Conservation (phyloP, 2,329 filamentous ascomycete genomes). For the Aureobasidium melanogenum region DNA sequence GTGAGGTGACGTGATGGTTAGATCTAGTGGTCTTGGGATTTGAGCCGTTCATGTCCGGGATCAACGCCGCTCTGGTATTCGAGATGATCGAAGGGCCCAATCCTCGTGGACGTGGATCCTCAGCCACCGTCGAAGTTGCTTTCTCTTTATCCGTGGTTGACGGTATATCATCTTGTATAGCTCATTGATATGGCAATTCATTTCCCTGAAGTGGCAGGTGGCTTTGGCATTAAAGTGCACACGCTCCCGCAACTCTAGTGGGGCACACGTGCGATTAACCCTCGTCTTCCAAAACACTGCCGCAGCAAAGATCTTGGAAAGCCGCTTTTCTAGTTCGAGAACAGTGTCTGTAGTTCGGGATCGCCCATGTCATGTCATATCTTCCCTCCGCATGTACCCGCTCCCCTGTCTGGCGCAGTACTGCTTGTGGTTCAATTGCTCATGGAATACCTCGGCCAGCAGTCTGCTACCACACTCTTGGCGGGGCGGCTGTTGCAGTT, state of each 20-base stretch:
- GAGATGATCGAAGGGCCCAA: background rate
- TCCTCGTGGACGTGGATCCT: background rate
- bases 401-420: background rate
- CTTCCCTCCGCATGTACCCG: background rate
- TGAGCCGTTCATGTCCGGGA: background rate
- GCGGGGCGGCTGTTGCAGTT: background rate
- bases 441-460: background rate
- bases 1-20: constrained; percentile 5
- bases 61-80: background rate
- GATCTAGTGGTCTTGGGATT: background rate
- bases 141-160: background rate
- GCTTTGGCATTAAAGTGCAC: constrained; percentile 3
- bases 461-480: background rate
- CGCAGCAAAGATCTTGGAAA: constrained; percentile 2
- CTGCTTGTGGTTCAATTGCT: background rate
- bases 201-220: constrained; percentile 8
- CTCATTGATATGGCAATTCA: background rate
- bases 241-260: background rate
- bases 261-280: constrained; percentile 2
- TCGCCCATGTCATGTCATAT: background rate
- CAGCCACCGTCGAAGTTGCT: background rate
- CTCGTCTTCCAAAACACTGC: background rate
- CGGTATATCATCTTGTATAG: background rate
- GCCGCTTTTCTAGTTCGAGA: constrained; percentile 5
- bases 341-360: background rate